A percentile compares a stretch with the other conserved stretches of the same genome.
These are phyloP conservation scores for Colletotrichum karsti DNA, from an alignment of 2,329 filamentous ascomycete species.

Conservation along the genomic window DNA sequence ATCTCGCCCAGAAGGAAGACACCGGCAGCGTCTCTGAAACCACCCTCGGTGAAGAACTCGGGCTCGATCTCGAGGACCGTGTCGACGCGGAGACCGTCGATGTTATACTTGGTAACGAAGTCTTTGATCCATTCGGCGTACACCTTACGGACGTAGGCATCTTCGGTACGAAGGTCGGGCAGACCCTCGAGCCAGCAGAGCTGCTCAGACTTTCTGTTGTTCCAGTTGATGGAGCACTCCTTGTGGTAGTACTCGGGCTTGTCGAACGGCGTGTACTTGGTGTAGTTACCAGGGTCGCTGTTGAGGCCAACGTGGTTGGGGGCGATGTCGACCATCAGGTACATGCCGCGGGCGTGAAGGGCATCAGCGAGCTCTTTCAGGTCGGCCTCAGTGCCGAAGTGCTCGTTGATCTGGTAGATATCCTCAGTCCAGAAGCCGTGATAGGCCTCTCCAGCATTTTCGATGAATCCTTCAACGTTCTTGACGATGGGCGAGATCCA, in stretches of 20 bases:
- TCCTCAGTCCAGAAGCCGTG: constrained; percentile 51
- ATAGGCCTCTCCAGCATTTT: constrained; percentile 39
- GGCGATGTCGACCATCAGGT: constrained; percentile 65
- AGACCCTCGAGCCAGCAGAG: constrained; percentile 66
- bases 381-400: constrained; percentile 59
- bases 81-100: constrained; percentile 70
- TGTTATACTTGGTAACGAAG: constrained; percentile 68
- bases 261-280: constrained; percentile 49
- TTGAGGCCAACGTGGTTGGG: constrained; percentile 57
- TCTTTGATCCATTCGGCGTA: constrained; percentile 67
- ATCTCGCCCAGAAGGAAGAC: constrained; percentile 71
- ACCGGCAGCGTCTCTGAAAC: constrained; percentile 61
- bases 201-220: constrained; percentile 55
- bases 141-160: constrained; percentile 53
- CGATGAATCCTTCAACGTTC: constrained; percentile 44
- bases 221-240: constrained; percentile 66
- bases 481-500: constrained; percentile 54
- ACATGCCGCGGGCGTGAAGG: constrained; percentile 62
- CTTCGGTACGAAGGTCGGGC: constrained; percentile 68
- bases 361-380: constrained; percentile 54
- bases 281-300: constrained; percentile 30
- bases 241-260: constrained; percentile 66
- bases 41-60: constrained; percentile 58
- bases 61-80: constrained; percentile 69
- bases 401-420: constrained; percentile 51